A percentile compares a stretch with the other conserved stretches of the same genome.
These are phyloP conservation scores for Xylariaceae sp. DNA, from an alignment of 2,329 filamentous ascomycete species.

Conservation along the genomic window DNA sequence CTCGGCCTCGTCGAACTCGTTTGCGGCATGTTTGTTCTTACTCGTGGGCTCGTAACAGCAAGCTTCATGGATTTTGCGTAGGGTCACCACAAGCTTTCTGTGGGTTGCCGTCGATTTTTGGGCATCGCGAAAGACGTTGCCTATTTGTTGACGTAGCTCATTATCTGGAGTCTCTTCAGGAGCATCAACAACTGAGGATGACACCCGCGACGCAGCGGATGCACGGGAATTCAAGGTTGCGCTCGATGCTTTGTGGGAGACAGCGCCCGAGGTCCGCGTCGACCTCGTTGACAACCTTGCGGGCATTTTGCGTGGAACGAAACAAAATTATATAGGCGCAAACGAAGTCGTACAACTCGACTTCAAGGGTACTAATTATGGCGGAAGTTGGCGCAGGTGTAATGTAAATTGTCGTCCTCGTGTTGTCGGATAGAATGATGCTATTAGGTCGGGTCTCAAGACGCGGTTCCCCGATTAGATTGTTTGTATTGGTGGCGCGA, in stretches of 20 bases:
- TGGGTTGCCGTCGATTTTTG: slow-evolving; percentile 89
- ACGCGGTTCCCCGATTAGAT: background rate
- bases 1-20: slow-evolving; percentile 75
- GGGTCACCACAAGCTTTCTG: slow-evolving; percentile 78
- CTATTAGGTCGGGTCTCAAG: background rate
- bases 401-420: too few relatives aligned
- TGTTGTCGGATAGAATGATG: too few relatives aligned
- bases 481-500: slow-evolving; percentile 7
- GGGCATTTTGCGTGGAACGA: slow-evolving; percentile 43
- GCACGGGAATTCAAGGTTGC: slow-evolving; percentile 35
- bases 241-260: slow-evolving; percentile 36
- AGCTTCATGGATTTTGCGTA: slow-evolving; percentile 86
- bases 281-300: slow-evolving; percentile 43
- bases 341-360: too few relatives aligned
- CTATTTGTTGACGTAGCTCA: slow-evolving; percentile 69
- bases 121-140: slow-evolving; percentile 70
- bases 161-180: slow-evolving; percentile 69
- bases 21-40: slow-evolving; percentile 47
- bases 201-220: slow-evolving; percentile 43
- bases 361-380: too few relatives aligned
- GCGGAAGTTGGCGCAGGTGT: too few relatives aligned
- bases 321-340: too few relatives aligned
- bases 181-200: slow-evolving; percentile 43
- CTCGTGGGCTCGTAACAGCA: slow-evolving; percentile 64
- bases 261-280: slow-evolving; percentile 39